These are phyloP conservation scores for Salix koriyanagi DNA, from an alignment of 345 rosid species.

Conservation along the genomic window DNA sequence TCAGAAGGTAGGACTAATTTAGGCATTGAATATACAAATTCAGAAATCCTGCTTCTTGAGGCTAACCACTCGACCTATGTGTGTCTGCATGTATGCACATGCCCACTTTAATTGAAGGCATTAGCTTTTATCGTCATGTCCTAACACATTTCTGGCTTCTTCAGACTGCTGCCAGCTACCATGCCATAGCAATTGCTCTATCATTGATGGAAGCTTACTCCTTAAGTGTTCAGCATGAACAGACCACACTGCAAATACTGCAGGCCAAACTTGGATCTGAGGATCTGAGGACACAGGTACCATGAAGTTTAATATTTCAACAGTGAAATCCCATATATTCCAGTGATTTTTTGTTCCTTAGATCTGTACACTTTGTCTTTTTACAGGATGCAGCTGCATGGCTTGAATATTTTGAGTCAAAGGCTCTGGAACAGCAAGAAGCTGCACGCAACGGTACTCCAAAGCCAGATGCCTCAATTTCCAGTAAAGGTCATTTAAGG, in stretches of 20 bases:
- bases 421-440: slow-evolving; percentile 37
- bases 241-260: slow-evolving; percentile 34
- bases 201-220: slow-evolving; percentile 39
- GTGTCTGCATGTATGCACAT: not conserved
- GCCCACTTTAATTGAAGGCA: not conserved
- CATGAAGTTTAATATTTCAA: slow-evolving; percentile 1
- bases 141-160: slow-evolving; percentile 17
- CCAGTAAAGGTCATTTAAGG: slow-evolving; percentile 39
- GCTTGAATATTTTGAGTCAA: slow-evolving; percentile 38
- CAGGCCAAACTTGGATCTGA: slow-evolving; percentile 36
- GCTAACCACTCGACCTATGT: not conserved
- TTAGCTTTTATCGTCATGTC: not conserved
- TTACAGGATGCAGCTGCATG: slow-evolving; percentile 38
- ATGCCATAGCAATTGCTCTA: slow-evolving; percentile 38
- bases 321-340: slow-evolving; percentile 1
- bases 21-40: not conserved
- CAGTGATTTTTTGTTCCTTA: not conserved
- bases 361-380: not conserved
- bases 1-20: not conserved
- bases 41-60: slow-evolving; percentile 6
- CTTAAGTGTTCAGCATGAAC: slow-evolving; percentile 36
- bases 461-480: slow-evolving; percentile 36
- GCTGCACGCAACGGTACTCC: slow-evolving; percentile 36
- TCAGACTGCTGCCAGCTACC: slow-evolving; percentile 40
- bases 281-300: slow-evolving; percentile 35